Evolutionary conservation across 208 protist genomes (phyloP), one percentile per base, ranked within the genome.

Genomic region (Trypanosoma avium): DNA sequence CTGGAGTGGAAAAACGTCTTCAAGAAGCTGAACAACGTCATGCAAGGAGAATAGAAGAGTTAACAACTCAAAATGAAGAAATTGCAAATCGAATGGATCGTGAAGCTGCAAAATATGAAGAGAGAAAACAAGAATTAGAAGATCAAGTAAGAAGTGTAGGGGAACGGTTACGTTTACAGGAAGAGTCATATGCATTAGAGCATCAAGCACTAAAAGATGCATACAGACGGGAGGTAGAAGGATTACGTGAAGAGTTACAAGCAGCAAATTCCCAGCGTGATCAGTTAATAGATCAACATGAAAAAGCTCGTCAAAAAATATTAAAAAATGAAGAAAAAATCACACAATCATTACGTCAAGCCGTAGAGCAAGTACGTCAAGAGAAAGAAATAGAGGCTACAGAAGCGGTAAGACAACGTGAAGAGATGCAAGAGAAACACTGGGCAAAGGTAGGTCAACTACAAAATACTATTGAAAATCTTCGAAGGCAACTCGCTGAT

Each of bases 371-470:
- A 58, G 55, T 67, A 13, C 72, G 82, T 7, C 66, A 73, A 29
- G 87, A 90, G 47, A 87, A 88, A 52, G 81, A 90, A 67, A 22
- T 64, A 26, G 64, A 70, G 13, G 38, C 77, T 1, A 59, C 70
- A 13, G 84, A 90, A 17, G 67, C 62, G 30, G 61, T 76, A 30
- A 68, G 64, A 19, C 79, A 86, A 57, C 78, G 75, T 10, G 81
- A 88, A 24, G 73, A 77, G 32, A 36, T 84, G 46, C 77, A 86
- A 52, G 62, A 70, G 7, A 66, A 90, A 71, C 82, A 89, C 52
- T 73, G 75, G 26, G 68, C 70, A 13, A 84, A 85, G 68, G 54
- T 86, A 4, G 69, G 53, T 1, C 71, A 86, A 70, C 63, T 83
- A 47, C 81, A 90, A 55, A 67, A 36, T 26, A 62, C 63, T 58